Conservation (phyloP, 305 asterid genomes). For the Fraxinus baroniana region DNA sequence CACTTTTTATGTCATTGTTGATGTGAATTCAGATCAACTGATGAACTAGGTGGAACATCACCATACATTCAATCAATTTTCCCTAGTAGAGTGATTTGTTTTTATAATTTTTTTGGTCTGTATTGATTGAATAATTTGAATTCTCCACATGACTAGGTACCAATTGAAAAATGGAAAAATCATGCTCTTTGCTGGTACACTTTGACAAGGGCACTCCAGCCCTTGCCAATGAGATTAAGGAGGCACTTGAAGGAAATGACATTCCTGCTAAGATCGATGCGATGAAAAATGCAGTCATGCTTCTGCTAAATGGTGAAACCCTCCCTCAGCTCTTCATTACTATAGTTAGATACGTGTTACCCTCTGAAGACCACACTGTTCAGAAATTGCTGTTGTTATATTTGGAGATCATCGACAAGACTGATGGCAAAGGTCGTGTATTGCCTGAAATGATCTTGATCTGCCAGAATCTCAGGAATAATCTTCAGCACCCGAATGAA, state of each 20-base stretch:
- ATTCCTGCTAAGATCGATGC: constrained; percentile 43
- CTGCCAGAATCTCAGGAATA: constrained; percentile 52
- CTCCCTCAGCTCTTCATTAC: constrained; percentile 88
- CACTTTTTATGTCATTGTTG: not conserved
- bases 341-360: constrained; percentile 59
- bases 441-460: constrained; percentile 66
- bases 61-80: not conserved
- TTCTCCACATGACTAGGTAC: not conserved
- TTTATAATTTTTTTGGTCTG: not conserved
- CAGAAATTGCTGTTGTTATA: constrained; percentile 81
- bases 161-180: constrained; percentile 63
- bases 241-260: constrained; percentile 84
- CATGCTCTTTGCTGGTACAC: constrained; percentile 51
- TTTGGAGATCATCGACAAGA: constrained; percentile 84
- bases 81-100: not conserved
- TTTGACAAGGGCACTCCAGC: constrained; percentile 67
- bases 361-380: constrained; percentile 68
- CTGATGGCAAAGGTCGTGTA: constrained; percentile 79
- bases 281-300: constrained; percentile 70
- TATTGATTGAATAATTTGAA: not conserved
- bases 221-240: constrained; percentile 93
- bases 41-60: not conserved
- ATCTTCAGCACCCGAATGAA: constrained; percentile 53
- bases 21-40: not conserved
- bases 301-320: constrained; percentile 83